phyloP scores from a whole-genome alignment of 768 basidiomycete genomes.

The Peribolospora kevripleyi region DNA sequence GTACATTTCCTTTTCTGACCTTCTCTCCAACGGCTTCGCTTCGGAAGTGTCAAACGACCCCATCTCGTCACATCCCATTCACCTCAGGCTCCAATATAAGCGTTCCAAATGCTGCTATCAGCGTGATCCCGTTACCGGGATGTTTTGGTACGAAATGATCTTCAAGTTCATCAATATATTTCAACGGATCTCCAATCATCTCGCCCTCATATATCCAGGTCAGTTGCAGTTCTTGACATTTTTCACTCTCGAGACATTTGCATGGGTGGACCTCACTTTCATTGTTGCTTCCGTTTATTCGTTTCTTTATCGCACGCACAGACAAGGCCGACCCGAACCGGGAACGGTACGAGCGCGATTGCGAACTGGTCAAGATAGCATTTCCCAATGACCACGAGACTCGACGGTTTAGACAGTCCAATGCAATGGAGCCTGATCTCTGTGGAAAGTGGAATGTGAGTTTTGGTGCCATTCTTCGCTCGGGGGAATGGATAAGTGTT shows the following conservation, averaged over 20 bases:
- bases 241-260: no score
- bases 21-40: neutral
- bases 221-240: slow-evolving; percentile 1
- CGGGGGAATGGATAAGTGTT: no score
- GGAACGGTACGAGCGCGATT: slow-evolving; percentile 41
- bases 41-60: neutral
- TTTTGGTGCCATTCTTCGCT: neutral
- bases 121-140: slow-evolving; percentile 12
- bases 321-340: slow-evolving; percentile 28
- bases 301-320: slow-evolving; percentile 15
- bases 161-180: slow-evolving; percentile 59
- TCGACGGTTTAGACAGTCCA: slow-evolving; percentile 29
- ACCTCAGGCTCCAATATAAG: slow-evolving; percentile 21
- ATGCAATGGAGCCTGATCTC: slow-evolving; percentile 34
- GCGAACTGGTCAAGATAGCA: slow-evolving; percentile 35
- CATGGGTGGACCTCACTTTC: neutral
- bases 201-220: slow-evolving; percentile 68
- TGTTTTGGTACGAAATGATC: slow-evolving; percentile 18
- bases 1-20: slow-evolving; percentile 11
- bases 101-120: slow-evolving; percentile 36
- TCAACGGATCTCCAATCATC: slow-evolving; percentile 70
- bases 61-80: neutral
- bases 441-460: slow-evolving; percentile 65
- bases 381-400: slow-evolving; percentile 29
- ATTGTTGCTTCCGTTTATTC: neutral